Conservation (phyloP, 352 stramenopile species). For the Hyaloperonospora brassicae region DNA sequence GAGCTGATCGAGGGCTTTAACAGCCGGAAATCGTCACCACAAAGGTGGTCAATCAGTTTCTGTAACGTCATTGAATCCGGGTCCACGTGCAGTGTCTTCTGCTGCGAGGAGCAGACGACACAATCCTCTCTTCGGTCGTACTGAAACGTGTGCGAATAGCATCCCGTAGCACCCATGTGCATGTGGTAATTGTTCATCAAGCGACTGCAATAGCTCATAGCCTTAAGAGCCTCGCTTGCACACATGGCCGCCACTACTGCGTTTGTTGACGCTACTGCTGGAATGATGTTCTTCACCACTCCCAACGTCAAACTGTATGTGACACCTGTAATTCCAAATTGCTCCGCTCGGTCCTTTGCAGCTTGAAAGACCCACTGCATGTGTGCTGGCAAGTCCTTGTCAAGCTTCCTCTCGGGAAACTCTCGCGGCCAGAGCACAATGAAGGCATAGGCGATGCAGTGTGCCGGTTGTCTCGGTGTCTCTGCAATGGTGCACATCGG, state of each 20-base stretch:
- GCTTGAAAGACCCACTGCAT: conserved; percentile 96
- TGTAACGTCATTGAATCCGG: conserved; percentile 44
- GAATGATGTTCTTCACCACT: conserved; percentile 98
- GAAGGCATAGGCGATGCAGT: conserved; percentile 97
- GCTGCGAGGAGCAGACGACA: conserved; percentile 77
- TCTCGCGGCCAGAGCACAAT: conserved; percentile 92
- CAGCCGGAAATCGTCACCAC: conserved; percentile 48
- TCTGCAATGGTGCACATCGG: conserved; percentile 97
- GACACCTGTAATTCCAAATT: conserved; percentile 93
- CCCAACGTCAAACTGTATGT: conserved; percentile 96
- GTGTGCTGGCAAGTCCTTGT: conserved; percentile 94
- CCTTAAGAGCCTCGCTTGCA: conserved; percentile 95
- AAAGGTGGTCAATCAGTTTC: conserved; percentile 58
- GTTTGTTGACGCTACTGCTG: conserved; percentile 95
- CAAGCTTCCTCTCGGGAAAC: conserved; percentile 92
- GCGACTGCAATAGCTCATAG: conserved; percentile 93
- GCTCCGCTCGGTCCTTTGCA: conserved; percentile 84
- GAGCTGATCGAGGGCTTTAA: conserved; percentile 70
- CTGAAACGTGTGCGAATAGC: conserved; percentile 95
- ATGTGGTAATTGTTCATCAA: conserved; percentile 98
- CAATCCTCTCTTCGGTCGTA: conserved; percentile 90
- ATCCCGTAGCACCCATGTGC: conserved; percentile 93
- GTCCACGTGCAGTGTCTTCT: conserved; percentile 50
- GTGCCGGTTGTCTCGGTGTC: conserved; percentile 93
- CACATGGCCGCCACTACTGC: conserved; percentile 93